These are phyloP conservation scores for Actinomortierella wolfii DNA, from an alignment of 371 early-diverging fungal genomes.

Conservation along the genomic window DNA sequence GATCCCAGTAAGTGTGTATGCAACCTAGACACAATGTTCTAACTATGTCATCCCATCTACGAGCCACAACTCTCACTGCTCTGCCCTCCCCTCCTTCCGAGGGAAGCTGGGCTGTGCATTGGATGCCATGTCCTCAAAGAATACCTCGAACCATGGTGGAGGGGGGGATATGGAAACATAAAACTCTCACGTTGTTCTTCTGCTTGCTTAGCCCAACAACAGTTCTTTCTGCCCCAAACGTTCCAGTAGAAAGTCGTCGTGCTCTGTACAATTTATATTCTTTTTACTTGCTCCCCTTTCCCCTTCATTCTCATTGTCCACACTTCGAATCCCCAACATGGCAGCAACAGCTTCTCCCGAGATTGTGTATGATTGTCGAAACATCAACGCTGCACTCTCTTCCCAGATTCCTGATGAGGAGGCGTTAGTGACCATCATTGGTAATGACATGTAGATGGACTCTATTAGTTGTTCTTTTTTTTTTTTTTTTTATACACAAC, in stretches of 20 bases:
- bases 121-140: too few species aligned
- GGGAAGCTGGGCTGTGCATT: too few species aligned
- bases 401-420: conserved; percentile 31
- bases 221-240: not conserved
- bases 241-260: too few species aligned
- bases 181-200: too few species aligned
- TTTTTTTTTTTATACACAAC: not conserved
- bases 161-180: too few species aligned
- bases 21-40: too few species aligned
- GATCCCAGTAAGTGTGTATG: too few species aligned
- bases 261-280: conserved; percentile 2
- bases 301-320: conserved; percentile 7
- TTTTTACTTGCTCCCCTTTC: conserved; percentile 18
- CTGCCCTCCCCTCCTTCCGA: too few species aligned
- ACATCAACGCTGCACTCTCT: conserved; percentile 28
- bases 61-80: too few species aligned
- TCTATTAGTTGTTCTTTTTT: not conserved
- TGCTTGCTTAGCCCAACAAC: not conserved
- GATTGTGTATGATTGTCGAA: conserved; percentile 24
- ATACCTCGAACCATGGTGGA: too few species aligned
- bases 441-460: conserved; percentile 4
- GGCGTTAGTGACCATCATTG: conserved; percentile 37
- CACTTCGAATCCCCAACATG: conserved; percentile 9
- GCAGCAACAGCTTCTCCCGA: conserved; percentile 28
- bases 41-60: too few species aligned